A percentile compares a stretch with the other conserved stretches of the same genome.
Conservation (phyloP, 1,284 basidiomycete species). For the Boletus sp. region DNA sequence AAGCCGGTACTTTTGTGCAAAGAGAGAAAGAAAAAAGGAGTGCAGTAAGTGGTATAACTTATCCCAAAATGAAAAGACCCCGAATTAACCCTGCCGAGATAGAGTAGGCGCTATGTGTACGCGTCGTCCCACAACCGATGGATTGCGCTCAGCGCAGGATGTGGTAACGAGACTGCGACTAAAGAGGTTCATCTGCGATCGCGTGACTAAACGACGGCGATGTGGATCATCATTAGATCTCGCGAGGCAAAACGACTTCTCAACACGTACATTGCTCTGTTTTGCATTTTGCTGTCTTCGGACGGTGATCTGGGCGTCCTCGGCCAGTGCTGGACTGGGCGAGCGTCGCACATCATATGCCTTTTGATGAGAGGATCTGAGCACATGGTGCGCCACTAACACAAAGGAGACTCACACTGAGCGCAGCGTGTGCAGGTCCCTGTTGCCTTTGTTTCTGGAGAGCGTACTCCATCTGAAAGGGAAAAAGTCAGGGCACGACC, state of each 20-base stretch:
- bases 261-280: slow-evolving; percentile 20
- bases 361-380: slow-evolving; percentile 16
- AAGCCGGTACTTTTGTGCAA: slow-evolving; percentile 22
- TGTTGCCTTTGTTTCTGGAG: slow-evolving; percentile 33
- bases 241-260: neutral
- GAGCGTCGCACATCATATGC: slow-evolving; percentile 31
- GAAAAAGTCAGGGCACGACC: slow-evolving; percentile 6
- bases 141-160: slow-evolving; percentile 25
- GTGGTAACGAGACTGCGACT: slow-evolving; percentile 11
- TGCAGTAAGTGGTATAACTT: slow-evolving; percentile 28
- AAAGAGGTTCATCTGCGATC: slow-evolving; percentile 27
- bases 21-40: slow-evolving; percentile 5
- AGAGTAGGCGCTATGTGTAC: slow-evolving; percentile 16
- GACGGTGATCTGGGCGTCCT: slow-evolving; percentile 32
- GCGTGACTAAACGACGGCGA: slow-evolving; percentile 23
- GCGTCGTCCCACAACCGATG: slow-evolving; percentile 15
- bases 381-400: slow-evolving; percentile 1
- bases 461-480: slow-evolving; percentile 30
- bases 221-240: slow-evolving; percentile 14
- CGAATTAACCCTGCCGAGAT: slow-evolving; percentile 26
- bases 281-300: slow-evolving; percentile 29
- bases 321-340: slow-evolving; percentile 29
- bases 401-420: slow-evolving; percentile 21
- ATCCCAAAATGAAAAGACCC: slow-evolving; percentile 21
- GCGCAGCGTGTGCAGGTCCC: slow-evolving; percentile 22